Conservation (phyloP, 2,329 filamentous ascomycete species). For the Akanthomyces muscarius region DNA sequence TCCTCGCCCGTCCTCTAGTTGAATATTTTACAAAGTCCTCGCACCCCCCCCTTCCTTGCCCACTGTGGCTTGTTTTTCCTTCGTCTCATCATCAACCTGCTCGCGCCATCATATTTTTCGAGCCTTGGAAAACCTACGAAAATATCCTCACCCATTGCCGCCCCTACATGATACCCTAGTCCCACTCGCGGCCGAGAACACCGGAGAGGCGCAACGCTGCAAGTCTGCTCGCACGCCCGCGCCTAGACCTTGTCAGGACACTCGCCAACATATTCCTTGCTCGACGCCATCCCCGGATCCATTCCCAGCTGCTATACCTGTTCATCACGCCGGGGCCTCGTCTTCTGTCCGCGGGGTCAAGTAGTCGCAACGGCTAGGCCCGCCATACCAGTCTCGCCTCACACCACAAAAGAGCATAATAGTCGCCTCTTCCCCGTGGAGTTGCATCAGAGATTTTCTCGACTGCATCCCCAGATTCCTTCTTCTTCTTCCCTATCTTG, state of each 20-base stretch:
- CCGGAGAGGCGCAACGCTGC: not conserved
- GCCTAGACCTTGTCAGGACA: not conserved
- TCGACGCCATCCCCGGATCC: slow-evolving; percentile 11
- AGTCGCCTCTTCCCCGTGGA: slow-evolving; percentile 16
- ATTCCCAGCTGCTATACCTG: not conserved
- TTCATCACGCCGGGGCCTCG: not conserved
- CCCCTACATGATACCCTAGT: not conserved
- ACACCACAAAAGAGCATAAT: slow-evolving; percentile 13
- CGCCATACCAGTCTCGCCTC: not conserved
- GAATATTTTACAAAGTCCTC: not conserved
- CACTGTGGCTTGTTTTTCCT: slow-evolving; percentile 10
- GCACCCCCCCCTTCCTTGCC: not conserved
- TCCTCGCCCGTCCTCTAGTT: not conserved
- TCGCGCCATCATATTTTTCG: not conserved
- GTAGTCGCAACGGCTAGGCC: slow-evolving; percentile 11
- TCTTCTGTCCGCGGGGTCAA: not conserved
- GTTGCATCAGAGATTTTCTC: slow-evolving; percentile 9
- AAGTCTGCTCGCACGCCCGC: not conserved
- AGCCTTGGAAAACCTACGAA: not conserved
- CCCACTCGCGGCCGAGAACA: slow-evolving; percentile 9
- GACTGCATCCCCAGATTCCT: not conserved
- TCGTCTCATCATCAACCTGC: not conserved
- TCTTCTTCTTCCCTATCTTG: slow-evolving; percentile 17
- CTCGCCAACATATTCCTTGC: not conserved
- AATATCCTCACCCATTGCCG: slow-evolving; percentile 3